Evolutionary conservation across 2,329 filamentous ascomycete genomes (phyloP).

Genomic region (Ophiognomonia clavigignenti-juglandacearum): DNA sequence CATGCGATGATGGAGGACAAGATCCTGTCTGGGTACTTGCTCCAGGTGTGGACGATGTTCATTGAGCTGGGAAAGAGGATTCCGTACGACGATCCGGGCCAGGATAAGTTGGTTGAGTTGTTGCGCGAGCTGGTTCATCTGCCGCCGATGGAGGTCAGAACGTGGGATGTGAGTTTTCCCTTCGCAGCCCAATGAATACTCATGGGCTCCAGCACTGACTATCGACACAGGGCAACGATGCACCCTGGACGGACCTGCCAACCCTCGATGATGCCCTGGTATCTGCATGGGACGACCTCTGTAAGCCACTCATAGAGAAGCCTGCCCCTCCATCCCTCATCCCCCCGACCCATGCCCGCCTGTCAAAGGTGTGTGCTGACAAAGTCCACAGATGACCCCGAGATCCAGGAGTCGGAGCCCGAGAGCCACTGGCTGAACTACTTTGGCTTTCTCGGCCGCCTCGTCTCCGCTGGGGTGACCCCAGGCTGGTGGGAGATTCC

Average conservation of each 20-base stretch:
- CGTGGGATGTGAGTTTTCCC: constrained; percentile 11
- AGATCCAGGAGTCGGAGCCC: constrained; percentile 10
- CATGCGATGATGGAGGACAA: constrained; percentile 13
- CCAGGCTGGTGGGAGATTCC: constrained; percentile 17
- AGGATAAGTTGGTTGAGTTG: constrained; percentile 14
- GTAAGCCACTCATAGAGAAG: not conserved
- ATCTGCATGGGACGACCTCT: constrained; percentile 14
- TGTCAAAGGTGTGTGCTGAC: too few species aligned
- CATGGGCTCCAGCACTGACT: not conserved
- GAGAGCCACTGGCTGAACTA: constrained; percentile 14
- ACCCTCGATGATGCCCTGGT: constrained; percentile 15
- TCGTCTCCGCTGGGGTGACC: constrained; percentile 13
- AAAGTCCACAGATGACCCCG: constrained; percentile 7
- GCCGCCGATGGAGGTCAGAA: constrained; percentile 16
- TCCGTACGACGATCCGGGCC: constrained; percentile 8
- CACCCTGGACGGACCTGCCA: constrained; percentile 15
- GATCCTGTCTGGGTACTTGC: constrained; percentile 13
- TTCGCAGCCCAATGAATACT: not conserved
- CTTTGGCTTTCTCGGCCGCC: constrained; percentile 15
- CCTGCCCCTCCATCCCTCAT: not conserved
- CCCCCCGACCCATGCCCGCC: too few species aligned
- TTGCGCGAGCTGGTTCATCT: constrained; percentile 12
- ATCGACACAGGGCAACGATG: constrained; percentile 11
- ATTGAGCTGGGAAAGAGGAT: constrained; percentile 16
- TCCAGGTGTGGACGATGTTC: constrained; percentile 16